These are phyloP conservation scores for Cinchona pubescens DNA, from an alignment of 257 asterid species.

Conservation along the genomic window DNA sequence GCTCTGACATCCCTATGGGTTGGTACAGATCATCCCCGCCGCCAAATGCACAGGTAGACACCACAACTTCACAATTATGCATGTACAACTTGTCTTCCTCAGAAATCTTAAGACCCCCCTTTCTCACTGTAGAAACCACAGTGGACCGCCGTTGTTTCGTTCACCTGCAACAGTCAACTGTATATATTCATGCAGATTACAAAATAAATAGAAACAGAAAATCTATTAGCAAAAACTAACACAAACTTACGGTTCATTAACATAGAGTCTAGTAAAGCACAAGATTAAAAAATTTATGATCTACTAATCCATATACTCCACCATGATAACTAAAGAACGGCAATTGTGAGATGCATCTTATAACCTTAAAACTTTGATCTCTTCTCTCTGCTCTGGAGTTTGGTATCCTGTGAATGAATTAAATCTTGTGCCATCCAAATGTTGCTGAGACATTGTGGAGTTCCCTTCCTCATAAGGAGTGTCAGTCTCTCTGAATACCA, in stretches of 20 bases:
- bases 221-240: background rate
- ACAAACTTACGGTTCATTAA: background rate
- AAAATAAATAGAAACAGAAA: background rate
- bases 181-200: background rate
- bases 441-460: conserved; percentile 38
- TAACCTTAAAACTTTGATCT: conserved; percentile 72
- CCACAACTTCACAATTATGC: conserved; percentile 78
- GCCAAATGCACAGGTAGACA: conserved; percentile 98
- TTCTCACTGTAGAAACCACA: conserved; percentile 76
- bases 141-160: conserved; percentile 47
- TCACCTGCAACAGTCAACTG: conserved; percentile 48
- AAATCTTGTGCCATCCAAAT: conserved; percentile 52
- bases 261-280: background rate
- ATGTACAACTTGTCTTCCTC: conserved; percentile 70
- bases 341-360: conserved; percentile 5
- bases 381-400: conserved; percentile 82
- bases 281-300: background rate
- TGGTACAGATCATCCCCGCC: conserved; percentile 99
- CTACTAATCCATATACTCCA: background rate
- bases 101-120: conserved; percentile 86
- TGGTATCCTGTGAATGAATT: conserved; percentile 92
- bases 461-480: conserved; percentile 30
- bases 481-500: conserved; percentile 51
- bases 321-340: background rate
- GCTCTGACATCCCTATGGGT: conserved; percentile 66